Evolutionary conservation across 495 filamentous ascomycete species (phyloP), one percentile per base, ranked within the genome.

Genomic region (Trichoderma parareesei): DNA sequence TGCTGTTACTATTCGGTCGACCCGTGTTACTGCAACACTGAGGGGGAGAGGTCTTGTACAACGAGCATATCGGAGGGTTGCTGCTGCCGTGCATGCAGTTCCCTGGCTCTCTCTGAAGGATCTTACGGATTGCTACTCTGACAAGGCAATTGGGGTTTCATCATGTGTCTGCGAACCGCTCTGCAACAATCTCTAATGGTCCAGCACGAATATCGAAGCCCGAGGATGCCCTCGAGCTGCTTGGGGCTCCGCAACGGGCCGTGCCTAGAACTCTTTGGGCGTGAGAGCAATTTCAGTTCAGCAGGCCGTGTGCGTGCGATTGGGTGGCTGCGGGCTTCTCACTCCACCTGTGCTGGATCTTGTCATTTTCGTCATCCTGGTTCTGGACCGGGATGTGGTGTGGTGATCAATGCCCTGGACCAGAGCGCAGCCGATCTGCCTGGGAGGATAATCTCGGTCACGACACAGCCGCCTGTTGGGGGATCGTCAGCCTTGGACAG

Each of bases 261-360:
- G 53, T 57, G 53, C 53, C 53, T 57, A 57, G 53, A 57, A 57
- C 53, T 57, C 10, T 57, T 57, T 57, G 53, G 53, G 53, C 27
- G 53, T 37, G 37, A 37, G 20, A 57, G 53, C 27, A 57, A 57
- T 57, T 57, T 57, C 53, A 37, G 5, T 48, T 27, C 27, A 27
- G 44, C 8, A 48, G 44, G 5, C 44, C 11, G 53, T n/a, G 11
- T 37, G 33, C 27, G 3, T 16, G 6, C 53, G 9, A 57, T 57
- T 57, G 53, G 53, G 9, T 37, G 6, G 11, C 27, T 3, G 20
- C 33, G 16, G 27, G 14, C 37, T 35, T 57, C 20, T 3, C 27
- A 18, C 20, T 57, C 53, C 53, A 57, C 53, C 20, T 6, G 6
- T 38, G 53, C 37, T 57, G 53, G 53, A 57, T 57, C 53, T 55